phyloP scores from a whole-genome alignment of 441 rosid genomes.

The Jatropha podagrica region DNA sequence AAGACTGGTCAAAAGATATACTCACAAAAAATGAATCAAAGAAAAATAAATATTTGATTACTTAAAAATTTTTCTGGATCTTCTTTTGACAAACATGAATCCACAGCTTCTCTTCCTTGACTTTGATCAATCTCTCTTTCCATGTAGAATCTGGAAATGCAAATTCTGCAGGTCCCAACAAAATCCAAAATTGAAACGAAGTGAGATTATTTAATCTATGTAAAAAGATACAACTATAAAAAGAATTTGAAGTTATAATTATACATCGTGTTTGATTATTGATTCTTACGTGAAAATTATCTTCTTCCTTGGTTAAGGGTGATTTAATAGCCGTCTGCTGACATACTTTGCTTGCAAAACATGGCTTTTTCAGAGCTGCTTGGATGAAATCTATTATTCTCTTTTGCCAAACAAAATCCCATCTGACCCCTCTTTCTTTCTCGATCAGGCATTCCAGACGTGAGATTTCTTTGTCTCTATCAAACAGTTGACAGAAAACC shows the following conservation, averaged over 20 bases:
- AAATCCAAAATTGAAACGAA: not conserved
- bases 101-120: not conserved
- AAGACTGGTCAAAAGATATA: not conserved
- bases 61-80: not conserved
- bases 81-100: not conserved
- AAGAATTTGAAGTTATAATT: too few relatives aligned
- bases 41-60: not conserved
- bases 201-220: not conserved
- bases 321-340: not conserved
- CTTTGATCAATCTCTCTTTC: not conserved
- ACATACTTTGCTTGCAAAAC: not conserved
- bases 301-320: not conserved
- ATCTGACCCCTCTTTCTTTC: not conserved
- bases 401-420: not conserved
- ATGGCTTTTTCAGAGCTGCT: not conserved
- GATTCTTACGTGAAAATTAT: not conserved
- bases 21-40: not conserved
- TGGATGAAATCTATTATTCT: not conserved
- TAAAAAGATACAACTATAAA: too few relatives aligned
- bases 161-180: not conserved
- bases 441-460: not conserved
- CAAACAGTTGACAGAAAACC: not conserved
- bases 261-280: not conserved
- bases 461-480: not conserved
- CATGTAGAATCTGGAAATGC: not conserved